phyloP scores from a whole-genome alignment of 768 basidiomycete species.

The Hortiboletus flavorubellus region DNA sequence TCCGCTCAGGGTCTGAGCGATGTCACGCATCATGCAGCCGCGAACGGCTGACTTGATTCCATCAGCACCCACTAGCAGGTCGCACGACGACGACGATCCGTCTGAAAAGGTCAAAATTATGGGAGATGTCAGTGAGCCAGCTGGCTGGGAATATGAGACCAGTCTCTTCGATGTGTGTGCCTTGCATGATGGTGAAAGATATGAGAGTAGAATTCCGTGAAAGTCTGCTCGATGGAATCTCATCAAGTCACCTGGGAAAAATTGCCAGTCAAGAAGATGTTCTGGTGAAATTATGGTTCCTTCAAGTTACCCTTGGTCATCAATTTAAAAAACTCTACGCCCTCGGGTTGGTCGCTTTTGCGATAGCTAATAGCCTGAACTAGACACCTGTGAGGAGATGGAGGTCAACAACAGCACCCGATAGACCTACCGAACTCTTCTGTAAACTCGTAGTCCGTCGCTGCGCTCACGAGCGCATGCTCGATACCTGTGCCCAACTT shows the following conservation, averaged over 20 bases:
- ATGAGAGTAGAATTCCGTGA: slow-evolving; percentile 52
- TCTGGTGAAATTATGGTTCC: neutral
- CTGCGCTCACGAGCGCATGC: slow-evolving; percentile 11
- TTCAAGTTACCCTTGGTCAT: slow-evolving; percentile 49
- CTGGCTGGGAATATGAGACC: slow-evolving; percentile 49
- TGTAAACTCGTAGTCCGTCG: slow-evolving; percentile 20
- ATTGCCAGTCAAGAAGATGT: neutral
- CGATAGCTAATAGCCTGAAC: slow-evolving; percentile 54
- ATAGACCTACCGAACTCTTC: slow-evolving; percentile 21
- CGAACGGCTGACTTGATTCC: slow-evolving; percentile 57
- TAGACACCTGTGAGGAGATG: slow-evolving; percentile 22
- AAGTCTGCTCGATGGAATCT: slow-evolving; percentile 67
- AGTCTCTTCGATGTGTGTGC: slow-evolving; percentile 58
- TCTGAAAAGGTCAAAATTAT: slow-evolving; percentile 60
- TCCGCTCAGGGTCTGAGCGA: slow-evolving; percentile 32
- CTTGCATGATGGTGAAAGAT: slow-evolving; percentile 44
- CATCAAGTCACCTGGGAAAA: slow-evolving; percentile 44
- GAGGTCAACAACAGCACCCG: neutral
- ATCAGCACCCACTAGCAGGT: slow-evolving; percentile 69
- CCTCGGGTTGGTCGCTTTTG: slow-evolving; percentile 57
- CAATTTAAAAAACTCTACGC: slow-evolving; percentile 51
- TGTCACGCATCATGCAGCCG: slow-evolving; percentile 32
- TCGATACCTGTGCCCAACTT: slow-evolving; percentile 22
- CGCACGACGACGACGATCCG: slow-evolving; percentile 55
- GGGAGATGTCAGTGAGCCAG: slow-evolving; percentile 26